Conservation (phyloP, 768 basidiomycete species). For the Peribolospora baueri region DNA sequence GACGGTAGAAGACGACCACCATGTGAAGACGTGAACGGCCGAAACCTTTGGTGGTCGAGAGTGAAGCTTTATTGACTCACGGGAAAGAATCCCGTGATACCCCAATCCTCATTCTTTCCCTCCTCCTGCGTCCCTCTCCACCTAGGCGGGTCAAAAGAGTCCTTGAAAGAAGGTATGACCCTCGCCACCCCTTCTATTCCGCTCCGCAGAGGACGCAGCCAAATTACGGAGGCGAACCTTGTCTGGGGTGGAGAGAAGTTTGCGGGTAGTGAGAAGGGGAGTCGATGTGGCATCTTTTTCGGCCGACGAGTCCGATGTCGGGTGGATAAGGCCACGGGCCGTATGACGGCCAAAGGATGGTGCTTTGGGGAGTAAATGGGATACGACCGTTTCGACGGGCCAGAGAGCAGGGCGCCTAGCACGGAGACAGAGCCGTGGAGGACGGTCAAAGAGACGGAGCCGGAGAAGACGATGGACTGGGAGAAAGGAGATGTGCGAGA, state of each 20-base stretch:
- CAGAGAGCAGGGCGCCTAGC: slow-evolving; percentile 26
- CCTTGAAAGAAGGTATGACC: slow-evolving; percentile 38
- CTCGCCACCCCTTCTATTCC: slow-evolving; percentile 42
- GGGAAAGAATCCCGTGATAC: slow-evolving; percentile 25
- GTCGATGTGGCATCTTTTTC: slow-evolving; percentile 30
- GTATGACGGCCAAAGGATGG: not conserved
- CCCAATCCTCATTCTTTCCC: slow-evolving; percentile 21
- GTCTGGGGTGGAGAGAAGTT: slow-evolving; percentile 27
- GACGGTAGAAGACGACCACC: not conserved
- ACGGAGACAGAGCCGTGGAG: slow-evolving; percentile 37
- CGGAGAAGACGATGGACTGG: slow-evolving; percentile 41
- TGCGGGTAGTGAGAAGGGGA: slow-evolving; percentile 60
- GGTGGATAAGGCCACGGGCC: not conserved
- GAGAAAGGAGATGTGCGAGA: slow-evolving; percentile 18
- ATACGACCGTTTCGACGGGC: not conserved
- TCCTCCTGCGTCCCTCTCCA: slow-evolving; percentile 29
- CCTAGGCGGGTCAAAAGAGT: slow-evolving; percentile 14
- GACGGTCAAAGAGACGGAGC: slow-evolving; percentile 36
- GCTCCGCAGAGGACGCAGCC: slow-evolving; percentile 32
- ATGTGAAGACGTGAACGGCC: slow-evolving; percentile 19
- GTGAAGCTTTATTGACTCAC: slow-evolving; percentile 16
- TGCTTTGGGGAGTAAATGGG: not conserved
- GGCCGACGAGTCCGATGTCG: not conserved
- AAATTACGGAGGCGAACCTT: slow-evolving; percentile 7
- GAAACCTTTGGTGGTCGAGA: too few relatives aligned